Base-by-base conservation (phyloP, 352 stramenopile genomes). In the Pythium sp. region DNA sequence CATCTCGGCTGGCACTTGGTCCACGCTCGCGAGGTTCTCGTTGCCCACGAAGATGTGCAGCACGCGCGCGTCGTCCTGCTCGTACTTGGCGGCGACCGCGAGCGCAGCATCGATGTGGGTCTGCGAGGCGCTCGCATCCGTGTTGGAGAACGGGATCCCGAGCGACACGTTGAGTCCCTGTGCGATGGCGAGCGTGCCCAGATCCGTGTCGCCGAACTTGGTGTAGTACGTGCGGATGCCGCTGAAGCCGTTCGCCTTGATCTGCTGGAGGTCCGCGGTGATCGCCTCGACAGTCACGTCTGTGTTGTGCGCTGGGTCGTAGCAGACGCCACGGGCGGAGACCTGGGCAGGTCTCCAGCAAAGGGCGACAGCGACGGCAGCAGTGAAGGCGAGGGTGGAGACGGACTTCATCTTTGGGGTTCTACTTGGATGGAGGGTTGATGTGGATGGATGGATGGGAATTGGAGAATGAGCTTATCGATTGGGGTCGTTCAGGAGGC, bases 31-130 rank as follows among this genome's bases (percentile, higher is more conserved):
- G 1, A 89, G 60, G 63, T 89, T 86, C 67, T 89, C 80, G 62
- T 89, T 89, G 70, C 80, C 80, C 32, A 89, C 80, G 51, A 87
- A 84, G 68, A 89, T 82, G 66, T 81, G 71, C 56, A 80, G 56
- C 62, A 89, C 73, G 36, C 67, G 78, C 28, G 67, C 69, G 34
- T 70, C 68, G 56, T 67, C 67, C 56, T 81, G 73, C 55, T 72
- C 72, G 58, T 73, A 72, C n/a, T 67, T 46, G 2, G 61, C 62
- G 7, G 75, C 77, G 15, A 58, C 36, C 30, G 67, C 71, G 62
- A 82, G 72, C 43, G 77, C 77, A 2, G 73, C 77, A 20, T 67
- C 70, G 30, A 85, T 68, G 69, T 82, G 71, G 26, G 68, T 63
- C 58, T 78, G 73, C 34, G 73, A 77, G 59, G 67, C 72, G 5